phyloP scores from a whole-genome alignment of 1,284 basidiomycete species.

The Leccinum subrobustum region DNA sequence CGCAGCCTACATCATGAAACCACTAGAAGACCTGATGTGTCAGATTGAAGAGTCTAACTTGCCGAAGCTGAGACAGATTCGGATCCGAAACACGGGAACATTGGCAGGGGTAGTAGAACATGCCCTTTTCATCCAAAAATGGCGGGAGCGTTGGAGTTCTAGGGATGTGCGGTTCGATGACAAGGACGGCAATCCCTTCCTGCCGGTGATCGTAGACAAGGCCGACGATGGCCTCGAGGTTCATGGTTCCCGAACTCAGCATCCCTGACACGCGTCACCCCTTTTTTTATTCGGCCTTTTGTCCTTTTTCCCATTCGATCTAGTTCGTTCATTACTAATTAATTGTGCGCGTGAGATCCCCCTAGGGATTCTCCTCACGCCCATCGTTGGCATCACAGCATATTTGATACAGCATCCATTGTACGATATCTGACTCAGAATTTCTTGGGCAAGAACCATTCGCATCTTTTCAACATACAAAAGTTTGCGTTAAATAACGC shows the following conservation, averaged over 20 bases:
- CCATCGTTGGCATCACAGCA: neutral
- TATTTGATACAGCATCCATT: neutral
- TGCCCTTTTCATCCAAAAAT: slow-evolving; percentile 33
- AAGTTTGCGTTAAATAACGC: neutral
- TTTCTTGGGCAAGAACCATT: neutral
- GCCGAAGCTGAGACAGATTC: slow-evolving; percentile 37
- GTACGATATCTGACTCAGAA: neutral
- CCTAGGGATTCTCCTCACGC: neutral
- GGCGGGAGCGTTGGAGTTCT: slow-evolving; percentile 38
- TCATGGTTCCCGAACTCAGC: neutral
- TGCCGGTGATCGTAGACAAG: slow-evolving; percentile 20
- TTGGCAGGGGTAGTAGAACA: slow-evolving; percentile 36
- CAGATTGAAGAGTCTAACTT: slow-evolving; percentile 38
- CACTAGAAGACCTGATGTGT: slow-evolving; percentile 39
- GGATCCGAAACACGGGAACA: slow-evolving; percentile 40
- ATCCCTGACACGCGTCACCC: neutral
- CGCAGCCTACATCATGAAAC: slow-evolving; percentile 35
- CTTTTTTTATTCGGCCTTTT: neutral
- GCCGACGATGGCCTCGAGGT: neutral
- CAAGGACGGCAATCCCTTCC: slow-evolving; percentile 37
- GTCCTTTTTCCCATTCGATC: neutral
- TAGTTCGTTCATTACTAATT: neutral
- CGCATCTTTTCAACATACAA: neutral
- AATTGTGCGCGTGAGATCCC: neutral
- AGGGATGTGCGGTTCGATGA: slow-evolving; percentile 39